Evolutionary conservation across 805 yeast genomes (phyloP), one percentile per base, ranked within the genome.

Genomic region (Teunomyces gatunensis): DNA sequence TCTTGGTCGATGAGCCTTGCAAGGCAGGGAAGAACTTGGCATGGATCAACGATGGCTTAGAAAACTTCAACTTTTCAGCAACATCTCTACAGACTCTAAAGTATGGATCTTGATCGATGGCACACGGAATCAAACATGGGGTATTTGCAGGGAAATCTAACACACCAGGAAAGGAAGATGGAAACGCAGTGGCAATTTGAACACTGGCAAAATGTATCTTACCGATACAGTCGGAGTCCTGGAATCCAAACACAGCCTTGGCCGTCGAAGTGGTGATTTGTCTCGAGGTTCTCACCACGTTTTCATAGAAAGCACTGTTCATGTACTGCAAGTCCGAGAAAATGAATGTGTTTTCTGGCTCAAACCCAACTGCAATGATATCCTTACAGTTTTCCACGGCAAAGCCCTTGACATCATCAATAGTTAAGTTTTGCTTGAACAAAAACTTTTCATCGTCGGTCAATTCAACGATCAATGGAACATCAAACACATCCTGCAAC

Each of bases 61-160:
- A 74, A 65, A 79, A 95, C 68, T 85, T 87, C 65, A 94, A 79
- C 69, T 92, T 94, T 61, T 84, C 90, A 9, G 99, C 97, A 55
- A 94, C 99, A 66, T 94, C 99, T 71, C 99, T 81, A 69, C 96
- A 89, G 18, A 94, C 95, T 70, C 99, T 81, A 76, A 94, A 94
- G 69, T 94, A 94, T 27, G 99, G 98, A 68, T 94, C 99, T 75
- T 92, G 99, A 67, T 94, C 99, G 65, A 94, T 94, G 42, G 99
- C 99, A 78, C 99, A 94, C 34, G 99, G 99, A 67, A 94, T 94
- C 67, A 94, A 76, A 69, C 96, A 89, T 52, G 97, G 98, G 0
- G 97, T 89, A 73, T 91, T 94, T 42, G 84, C 75, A 40, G 95
- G 89, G 59, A 85, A 71, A 5, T 89, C 97, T 57, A 94, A 79